These are phyloP conservation scores for Kodamaea lidongshanica DNA, from an alignment of 805 yeast species.

Conservation along the genomic window DNA sequence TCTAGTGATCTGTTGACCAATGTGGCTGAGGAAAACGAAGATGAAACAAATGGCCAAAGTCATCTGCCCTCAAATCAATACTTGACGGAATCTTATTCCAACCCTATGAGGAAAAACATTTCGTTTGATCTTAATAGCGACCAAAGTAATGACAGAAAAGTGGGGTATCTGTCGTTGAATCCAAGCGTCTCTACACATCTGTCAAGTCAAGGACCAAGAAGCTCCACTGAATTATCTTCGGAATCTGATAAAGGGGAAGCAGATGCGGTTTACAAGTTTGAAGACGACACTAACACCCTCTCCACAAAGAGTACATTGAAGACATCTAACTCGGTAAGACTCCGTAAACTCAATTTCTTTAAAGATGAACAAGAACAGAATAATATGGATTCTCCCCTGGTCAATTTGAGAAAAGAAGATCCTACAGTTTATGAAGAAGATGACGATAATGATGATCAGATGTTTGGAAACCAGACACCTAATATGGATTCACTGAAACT, in stretches of 20 bases:
- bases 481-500: no score
- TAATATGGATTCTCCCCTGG: slow-evolving; percentile 13
- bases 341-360: slow-evolving; percentile 36
- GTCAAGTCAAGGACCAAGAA: slow-evolving; percentile 3
- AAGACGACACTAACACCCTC: slow-evolving; percentile 21
- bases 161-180: slow-evolving; percentile 7
- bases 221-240: slow-evolving; percentile 1
- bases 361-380: slow-evolving; percentile 12
- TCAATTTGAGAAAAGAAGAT: slow-evolving; percentile 12
- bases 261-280: slow-evolving; percentile 29
- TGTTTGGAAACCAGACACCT: no score
- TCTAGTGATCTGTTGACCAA: slow-evolving; percentile 30
- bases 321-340: slow-evolving; percentile 35
- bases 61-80: slow-evolving; percentile 7
- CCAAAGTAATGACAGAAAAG: no score
- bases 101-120: no score
- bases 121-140: no score
- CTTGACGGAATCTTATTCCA: no score
- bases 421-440: no score
- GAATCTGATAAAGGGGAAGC: slow-evolving; percentile 12
- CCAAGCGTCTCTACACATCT: no score
- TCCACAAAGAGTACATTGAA: slow-evolving; percentile 37
- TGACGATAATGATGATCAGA: no score
- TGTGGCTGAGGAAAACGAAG: slow-evolving; percentile 33
- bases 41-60: slow-evolving; percentile 10